phyloP scores from a whole-genome alignment of 495 filamentous ascomycete species.

The Talaromyces stipitatus region DNA sequence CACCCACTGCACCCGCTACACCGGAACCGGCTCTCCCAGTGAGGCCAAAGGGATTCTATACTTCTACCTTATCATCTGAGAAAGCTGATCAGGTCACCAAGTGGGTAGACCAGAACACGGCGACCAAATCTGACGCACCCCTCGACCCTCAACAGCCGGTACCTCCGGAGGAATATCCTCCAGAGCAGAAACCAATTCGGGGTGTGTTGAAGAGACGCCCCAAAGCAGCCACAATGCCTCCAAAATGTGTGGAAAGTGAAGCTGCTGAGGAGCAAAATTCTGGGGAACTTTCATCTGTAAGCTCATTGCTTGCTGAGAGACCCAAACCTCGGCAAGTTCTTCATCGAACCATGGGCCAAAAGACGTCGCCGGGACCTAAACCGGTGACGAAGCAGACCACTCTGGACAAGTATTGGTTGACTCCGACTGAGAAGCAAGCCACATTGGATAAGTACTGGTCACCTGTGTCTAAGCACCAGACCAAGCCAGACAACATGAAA shows the following conservation, averaged over 20 bases:
- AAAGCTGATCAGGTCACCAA: constrained; percentile 18
- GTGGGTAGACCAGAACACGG: constrained; percentile 17
- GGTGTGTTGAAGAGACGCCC: not conserved
- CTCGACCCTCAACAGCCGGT: not conserved
- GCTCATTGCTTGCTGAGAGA: not conserved
- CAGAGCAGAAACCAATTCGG: not conserved
- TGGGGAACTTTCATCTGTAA: not conserved
- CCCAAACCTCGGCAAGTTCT: constrained; percentile 3
- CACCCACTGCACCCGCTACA: not conserved
- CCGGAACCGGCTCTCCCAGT: not conserved
- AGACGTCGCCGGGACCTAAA: too few species aligned
- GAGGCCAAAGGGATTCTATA: not conserved
- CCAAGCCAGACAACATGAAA: not conserved
- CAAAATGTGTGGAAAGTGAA: too few species aligned
- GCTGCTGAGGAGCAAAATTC: constrained; percentile 10
- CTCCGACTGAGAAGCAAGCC: constrained; percentile 13
- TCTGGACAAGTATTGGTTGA: constrained; percentile 18
- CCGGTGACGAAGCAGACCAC: constrained; percentile 24
- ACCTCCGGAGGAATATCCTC: not conserved
- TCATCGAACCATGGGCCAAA: constrained; percentile 19
- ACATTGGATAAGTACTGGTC: constrained; percentile 21
- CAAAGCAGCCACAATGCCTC: too few species aligned
- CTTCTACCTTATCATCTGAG: constrained; percentile 5
- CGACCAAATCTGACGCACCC: not conserved
- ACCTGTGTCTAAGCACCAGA: not conserved